These are phyloP conservation scores for Dionaea muscipula DNA, from an alignment of 179 eudicot genomes.

Conservation along the genomic window DNA sequence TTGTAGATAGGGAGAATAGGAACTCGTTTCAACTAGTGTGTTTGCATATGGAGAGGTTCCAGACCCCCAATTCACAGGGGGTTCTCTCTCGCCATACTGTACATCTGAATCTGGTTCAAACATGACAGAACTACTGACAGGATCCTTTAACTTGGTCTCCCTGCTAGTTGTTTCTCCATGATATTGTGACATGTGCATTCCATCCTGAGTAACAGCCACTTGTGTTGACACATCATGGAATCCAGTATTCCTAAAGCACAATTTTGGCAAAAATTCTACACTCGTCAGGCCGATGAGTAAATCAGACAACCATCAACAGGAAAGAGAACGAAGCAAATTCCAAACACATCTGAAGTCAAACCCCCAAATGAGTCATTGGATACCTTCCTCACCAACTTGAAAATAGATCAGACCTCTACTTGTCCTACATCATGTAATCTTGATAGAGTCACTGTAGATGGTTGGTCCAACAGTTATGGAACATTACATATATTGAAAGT, in stretches of 20 bases:
- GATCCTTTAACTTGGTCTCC: slow-evolving; percentile 64
- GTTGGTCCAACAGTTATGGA: no score
- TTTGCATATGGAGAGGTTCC: slow-evolving; percentile 46
- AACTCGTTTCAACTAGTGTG: slow-evolving; percentile 43
- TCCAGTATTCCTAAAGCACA: slow-evolving; percentile 35
- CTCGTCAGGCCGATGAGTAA: no score
- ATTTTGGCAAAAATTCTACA: no score
- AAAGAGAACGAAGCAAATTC: no score
- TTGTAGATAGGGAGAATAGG: slow-evolving; percentile 58
- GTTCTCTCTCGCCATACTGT: slow-evolving; percentile 39
- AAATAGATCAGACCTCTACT: no score
- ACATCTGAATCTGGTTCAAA: slow-evolving; percentile 43
- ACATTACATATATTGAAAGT: no score
- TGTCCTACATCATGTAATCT: no score
- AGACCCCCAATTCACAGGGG: slow-evolving; percentile 45
- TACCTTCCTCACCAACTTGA: no score
- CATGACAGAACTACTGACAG: slow-evolving; percentile 44
- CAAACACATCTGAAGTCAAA: no score
- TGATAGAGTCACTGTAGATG: no score
- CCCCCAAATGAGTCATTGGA: no score
- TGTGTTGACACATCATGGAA: slow-evolving; percentile 25
- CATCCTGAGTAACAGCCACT: slow-evolving; percentile 27
- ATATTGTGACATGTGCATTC: slow-evolving; percentile 20
- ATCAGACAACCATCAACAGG: background rate
- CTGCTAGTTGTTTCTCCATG: slow-evolving; percentile 26